A percentile compares a stretch with the other conserved stretches of the same genome.
These are phyloP conservation scores for Voacanga thouarsii DNA, from an alignment of 257 asterid species.

Conservation along the genomic window DNA sequence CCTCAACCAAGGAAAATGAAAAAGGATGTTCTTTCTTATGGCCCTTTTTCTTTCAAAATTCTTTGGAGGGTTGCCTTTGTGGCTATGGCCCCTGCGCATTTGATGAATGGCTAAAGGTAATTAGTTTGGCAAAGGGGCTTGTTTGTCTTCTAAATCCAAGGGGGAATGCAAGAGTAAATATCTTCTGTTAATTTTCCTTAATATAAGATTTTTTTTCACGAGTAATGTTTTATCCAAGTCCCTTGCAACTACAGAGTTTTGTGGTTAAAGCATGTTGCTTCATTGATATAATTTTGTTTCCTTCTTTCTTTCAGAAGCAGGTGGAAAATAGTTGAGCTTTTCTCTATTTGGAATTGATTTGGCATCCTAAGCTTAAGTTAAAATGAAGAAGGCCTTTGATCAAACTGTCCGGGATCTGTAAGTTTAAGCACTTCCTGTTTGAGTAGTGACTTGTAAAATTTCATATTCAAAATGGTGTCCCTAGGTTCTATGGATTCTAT, in stretches of 20 bases:
- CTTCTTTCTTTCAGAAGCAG: conserved; percentile 4
- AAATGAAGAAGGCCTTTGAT: conserved; percentile 92
- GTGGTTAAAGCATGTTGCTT: neutral
- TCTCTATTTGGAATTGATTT: conserved; percentile 13
- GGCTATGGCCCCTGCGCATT: neutral
- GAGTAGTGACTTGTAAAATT: neutral
- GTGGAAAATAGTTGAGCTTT: conserved; percentile 4
- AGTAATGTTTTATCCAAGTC: neutral
- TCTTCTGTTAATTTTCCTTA: neutral
- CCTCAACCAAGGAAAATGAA: neutral
- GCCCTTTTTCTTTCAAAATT: neutral
- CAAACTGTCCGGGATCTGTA: conserved; percentile 95
- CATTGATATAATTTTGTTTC: neutral
- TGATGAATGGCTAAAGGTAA: too few relatives aligned
- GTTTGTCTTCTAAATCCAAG: neutral
- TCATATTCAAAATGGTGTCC: neutral
- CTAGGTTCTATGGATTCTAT: neutral
- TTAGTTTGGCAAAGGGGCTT: neutral
- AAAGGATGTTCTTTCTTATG: neutral
- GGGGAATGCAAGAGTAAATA: neutral
- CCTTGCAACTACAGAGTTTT: neutral
- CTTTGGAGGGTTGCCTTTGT: neutral
- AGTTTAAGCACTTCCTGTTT: conserved; percentile 28
- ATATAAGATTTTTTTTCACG: neutral
- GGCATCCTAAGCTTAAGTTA: conserved; percentile 35